Evolutionary conservation across 208 protist species (phyloP).

Genomic region (Wallacemonas collosoma): DNA sequence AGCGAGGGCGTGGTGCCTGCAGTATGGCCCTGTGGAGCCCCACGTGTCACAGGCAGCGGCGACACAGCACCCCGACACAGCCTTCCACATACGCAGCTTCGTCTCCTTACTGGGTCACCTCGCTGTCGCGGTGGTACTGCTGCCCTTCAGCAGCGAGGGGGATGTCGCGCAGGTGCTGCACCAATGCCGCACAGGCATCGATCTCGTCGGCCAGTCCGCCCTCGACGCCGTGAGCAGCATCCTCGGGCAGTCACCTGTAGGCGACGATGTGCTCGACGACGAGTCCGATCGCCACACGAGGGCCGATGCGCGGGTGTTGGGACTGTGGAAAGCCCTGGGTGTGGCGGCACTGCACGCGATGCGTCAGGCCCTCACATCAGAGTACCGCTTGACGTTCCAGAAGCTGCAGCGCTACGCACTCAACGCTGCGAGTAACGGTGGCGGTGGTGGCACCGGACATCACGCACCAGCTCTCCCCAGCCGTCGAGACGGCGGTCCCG

Average conservation of each 20-base stretch:
- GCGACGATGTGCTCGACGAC: too few relatives aligned
- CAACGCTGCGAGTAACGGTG: conserved; percentile 4
- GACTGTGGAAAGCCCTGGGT: conserved; percentile 57
- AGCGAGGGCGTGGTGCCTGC: conserved; percentile 44
- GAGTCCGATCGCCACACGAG: not conserved
- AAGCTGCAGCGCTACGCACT: conserved; percentile 32
- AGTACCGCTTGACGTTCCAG: conserved; percentile 42
- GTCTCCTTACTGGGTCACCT: conserved; percentile 64
- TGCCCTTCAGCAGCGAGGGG: conserved; percentile 58
- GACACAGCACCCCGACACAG: not conserved
- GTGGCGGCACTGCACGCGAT: conserved; percentile 50
- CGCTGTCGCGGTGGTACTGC: conserved; percentile 44
- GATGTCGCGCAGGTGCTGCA: conserved; percentile 61
- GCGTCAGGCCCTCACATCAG: conserved; percentile 30
- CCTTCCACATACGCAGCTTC: conserved; percentile 28
- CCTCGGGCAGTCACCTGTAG: not conserved
- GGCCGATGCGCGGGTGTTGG: not conserved
- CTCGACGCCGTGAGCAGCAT: conserved; percentile 36
- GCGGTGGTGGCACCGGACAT: not conserved
- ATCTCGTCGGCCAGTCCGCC: conserved; percentile 59
- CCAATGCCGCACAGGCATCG: conserved; percentile 56
- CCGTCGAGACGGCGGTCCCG: conserved; percentile 14
- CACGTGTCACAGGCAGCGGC: not conserved
- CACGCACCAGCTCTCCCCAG: conserved; percentile 12
- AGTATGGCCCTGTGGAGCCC: conserved; percentile 17